Conservation (phyloP, 768 basidiomycete species). For the Pisolithus albus region DNA sequence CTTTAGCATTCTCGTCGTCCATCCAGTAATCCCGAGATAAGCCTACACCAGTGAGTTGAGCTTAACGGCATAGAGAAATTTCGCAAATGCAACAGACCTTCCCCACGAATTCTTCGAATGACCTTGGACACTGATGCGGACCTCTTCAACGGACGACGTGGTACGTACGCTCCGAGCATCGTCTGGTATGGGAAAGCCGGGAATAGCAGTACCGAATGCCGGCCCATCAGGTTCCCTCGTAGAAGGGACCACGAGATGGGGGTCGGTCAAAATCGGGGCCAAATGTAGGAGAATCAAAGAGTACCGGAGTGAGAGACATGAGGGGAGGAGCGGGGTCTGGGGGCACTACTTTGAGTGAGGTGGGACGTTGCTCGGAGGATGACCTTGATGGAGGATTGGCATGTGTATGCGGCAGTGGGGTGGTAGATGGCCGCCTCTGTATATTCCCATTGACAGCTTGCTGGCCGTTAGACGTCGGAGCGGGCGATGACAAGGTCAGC, state of each 20-base stretch:
- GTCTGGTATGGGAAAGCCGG: slow-evolving; percentile 88
- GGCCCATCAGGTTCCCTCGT: slow-evolving; percentile 51
- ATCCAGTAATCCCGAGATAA: slow-evolving; percentile 96
- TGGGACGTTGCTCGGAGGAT: slow-evolving; percentile 47
- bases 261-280: slow-evolving; percentile 57
- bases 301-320: slow-evolving; percentile 79
- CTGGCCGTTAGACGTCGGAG: slow-evolving; percentile 29
- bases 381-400: slow-evolving; percentile 44
- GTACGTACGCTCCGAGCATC: slow-evolving; percentile 86
- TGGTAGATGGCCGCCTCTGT: slow-evolving; percentile 54
- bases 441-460: slow-evolving; percentile 33
- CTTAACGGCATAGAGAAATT: slow-evolving; percentile 6
- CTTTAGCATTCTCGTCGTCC: slow-evolving; percentile 93
- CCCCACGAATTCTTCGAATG: slow-evolving; percentile 83
- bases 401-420: slow-evolving; percentile 35
- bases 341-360: slow-evolving; percentile 46
- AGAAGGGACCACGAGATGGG: slow-evolving; percentile 46
- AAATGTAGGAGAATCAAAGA: slow-evolving; percentile 71
- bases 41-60: slow-evolving; percentile 37
- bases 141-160: slow-evolving; percentile 57
- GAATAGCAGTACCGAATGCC: slow-evolving; percentile 69
- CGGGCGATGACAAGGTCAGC: slow-evolving; percentile 43
- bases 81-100: slow-evolving; percentile 45
- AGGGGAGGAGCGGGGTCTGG: slow-evolving; percentile 70
- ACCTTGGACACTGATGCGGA: slow-evolving; percentile 87